A percentile compares a stretch with the other conserved stretches of the same genome.
Evolutionary conservation across 148 eudicot species (phyloP).

Genomic region (Mesembryanthemum crystallinum): DNA sequence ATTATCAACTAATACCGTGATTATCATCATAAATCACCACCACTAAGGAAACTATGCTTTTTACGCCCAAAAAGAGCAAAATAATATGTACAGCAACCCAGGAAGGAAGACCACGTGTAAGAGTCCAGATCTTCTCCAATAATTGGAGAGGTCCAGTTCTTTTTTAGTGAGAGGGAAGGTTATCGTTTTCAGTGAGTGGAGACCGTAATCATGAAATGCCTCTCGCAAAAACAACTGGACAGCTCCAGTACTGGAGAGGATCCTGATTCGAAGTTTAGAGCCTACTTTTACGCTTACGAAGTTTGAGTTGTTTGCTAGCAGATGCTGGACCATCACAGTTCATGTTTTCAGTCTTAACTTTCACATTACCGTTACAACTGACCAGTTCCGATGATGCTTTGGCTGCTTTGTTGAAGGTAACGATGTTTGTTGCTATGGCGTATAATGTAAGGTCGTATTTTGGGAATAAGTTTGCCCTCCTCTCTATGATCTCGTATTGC

Average conservation of each 20-base stretch:
- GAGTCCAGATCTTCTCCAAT: too few species aligned
- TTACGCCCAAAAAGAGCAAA: neutral
- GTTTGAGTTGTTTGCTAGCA: constrained; percentile 36
- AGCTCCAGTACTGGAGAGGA: too few species aligned
- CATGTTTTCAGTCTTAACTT: constrained; percentile 27
- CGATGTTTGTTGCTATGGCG: constrained; percentile 63
- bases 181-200: too few species aligned
- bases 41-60: neutral
- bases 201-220: too few species aligned
- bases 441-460: constrained; percentile 53
- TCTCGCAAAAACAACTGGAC: too few species aligned
- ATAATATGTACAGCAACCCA: constrained; percentile 31
- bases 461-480: constrained; percentile 44
- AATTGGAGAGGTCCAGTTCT: too few species aligned
- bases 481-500: constrained; percentile 57
- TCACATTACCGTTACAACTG: constrained; percentile 43
- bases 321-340: constrained; percentile 19
- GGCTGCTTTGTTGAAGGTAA: constrained; percentile 37
- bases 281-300: constrained; percentile 37
- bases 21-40: constrained; percentile 12
- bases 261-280: constrained; percentile 13
- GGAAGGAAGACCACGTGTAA: neutral
- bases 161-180: too few species aligned
- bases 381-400: constrained; percentile 26
- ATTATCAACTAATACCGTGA: neutral